Evolutionary conservation across 192 early-diverging fungal genomes (phyloP), one percentile per base, ranked within the genome.

Genomic region (Backusella liffmaniae): DNA sequence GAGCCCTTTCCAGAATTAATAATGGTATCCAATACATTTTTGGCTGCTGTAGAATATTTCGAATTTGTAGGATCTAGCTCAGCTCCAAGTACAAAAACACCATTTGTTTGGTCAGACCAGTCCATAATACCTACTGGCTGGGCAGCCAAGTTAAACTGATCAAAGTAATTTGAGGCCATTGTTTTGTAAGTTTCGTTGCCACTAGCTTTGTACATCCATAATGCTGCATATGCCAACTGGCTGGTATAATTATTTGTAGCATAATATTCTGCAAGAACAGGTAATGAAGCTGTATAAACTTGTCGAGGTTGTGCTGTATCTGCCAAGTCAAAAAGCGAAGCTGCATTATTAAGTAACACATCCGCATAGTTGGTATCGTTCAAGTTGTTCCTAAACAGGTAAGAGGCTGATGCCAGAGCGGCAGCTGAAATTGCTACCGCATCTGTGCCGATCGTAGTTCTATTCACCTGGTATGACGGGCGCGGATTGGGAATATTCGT

Each of bases 151-250:
- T 81, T 80, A 53, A 86, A 82, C 3, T 73, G 74, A 39, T 89
- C 73, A 41, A 87, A 82, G 29, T 87, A 88, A 10, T 74, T 80
- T 68, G 73, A 53, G 2, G 88, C 88, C 44, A 83, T 86, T 21
- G 76, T 46, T 65, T 82, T 70, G 67, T 90, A 90, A 9, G 51
- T 75, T 13, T 73, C 4, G 30, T 86, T 77, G 16, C 80, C 80
- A 4, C 88, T 88, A 4, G 88, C 82, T 41, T 75, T 77, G 76
- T 84, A 87, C 73, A 90, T 79, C 89, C 89, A 90, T 9, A 86
- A 78, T 23, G 88, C 87, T 46, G 81, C 88, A 81, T 76, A 90
- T 1, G 87, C 84, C 0, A 90, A 72, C 68, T 90, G 84, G 66
- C 86, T 82, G 15, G 75, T 66, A 67, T 79, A 87, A 21, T 70